Base-by-base conservation (phyloP, 1,139 yeast genomes). In the Pichia kudriavzevii region DNA sequence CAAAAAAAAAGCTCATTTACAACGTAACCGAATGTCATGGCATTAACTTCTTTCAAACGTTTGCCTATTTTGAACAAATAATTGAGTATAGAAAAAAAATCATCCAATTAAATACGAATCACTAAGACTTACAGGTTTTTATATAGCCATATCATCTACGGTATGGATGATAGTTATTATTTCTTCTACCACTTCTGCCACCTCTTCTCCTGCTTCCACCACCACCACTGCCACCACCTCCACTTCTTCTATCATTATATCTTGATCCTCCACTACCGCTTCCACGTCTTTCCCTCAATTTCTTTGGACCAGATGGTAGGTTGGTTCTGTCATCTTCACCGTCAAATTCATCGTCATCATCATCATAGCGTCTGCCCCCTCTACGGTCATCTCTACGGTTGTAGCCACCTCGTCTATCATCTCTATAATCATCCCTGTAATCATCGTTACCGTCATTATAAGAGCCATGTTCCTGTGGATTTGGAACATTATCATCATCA, bases 161-260 rank as follows among this genome's bases (percentile, higher is more conserved):
- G 19, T 56, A 56, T 15, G 61, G 60, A 46, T 56, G 60, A 42
- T 43, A 57, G 7, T 60, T 57, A 30, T 53, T 52, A n/a, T n/a
- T n/a, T 39, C 59, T 52, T 15, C 55, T 46, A 17, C 46, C 44
- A n/a, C 52, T 38, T 13, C 51, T 39, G 22, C 56, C 40, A 38
- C 50, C 36, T 22, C 53, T 33, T 38, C 64, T 56, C 30, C 55
- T 35, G 9, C 53, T 49, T 8, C 57, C 49, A 27, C 53, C 42
- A 15, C 55, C 40, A 15, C 48, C 43, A 25, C 51, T 34, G 10
- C 39, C 26, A 24, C 31, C 34, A 12, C 38, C 25, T 10, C 30
- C 30, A 12, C 34, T 25, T 16, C 40, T 18, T 27, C 41, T 38
- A 15, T 38, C 32, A 14, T 20, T 26, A 15, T 35, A 40, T 24